These are phyloP conservation scores for Alternaria incomplexa DNA, from an alignment of 2,329 filamentous ascomycete species.

Conservation along the genomic window DNA sequence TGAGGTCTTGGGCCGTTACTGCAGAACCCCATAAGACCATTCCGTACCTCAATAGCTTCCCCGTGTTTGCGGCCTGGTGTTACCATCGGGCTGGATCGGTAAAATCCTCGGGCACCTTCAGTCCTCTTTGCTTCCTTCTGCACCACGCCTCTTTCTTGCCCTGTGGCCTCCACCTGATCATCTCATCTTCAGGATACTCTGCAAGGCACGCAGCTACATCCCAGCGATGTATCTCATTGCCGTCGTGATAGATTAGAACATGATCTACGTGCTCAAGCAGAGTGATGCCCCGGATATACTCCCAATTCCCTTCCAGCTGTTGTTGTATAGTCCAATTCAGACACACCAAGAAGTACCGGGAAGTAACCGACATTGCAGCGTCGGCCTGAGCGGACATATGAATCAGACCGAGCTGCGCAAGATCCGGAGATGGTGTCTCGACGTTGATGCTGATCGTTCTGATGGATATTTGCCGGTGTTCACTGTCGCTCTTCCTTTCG, in stretches of 20 bases:
- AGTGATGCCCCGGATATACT: neutral
- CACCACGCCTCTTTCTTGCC: neutral
- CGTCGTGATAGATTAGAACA: neutral
- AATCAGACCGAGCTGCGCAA: neutral
- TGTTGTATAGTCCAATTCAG: neutral
- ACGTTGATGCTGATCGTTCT: constrained; percentile 20
- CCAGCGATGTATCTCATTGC: neutral
- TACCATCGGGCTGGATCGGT: rapidly evolving
- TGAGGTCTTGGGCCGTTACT: neutral
- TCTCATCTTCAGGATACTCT: neutral
- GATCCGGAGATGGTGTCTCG: constrained; percentile 9
- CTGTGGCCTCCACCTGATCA: neutral
- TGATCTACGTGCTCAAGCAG: neutral
- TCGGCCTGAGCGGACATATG: neutral
- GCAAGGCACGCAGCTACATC: neutral
- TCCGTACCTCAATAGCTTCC: neutral
- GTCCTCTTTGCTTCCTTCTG: neutral
- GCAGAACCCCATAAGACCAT: neutral
- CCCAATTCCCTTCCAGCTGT: neutral
- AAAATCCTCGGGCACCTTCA: neutral
- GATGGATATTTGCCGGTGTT: constrained; percentile 10
- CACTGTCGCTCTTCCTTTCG: neutral
- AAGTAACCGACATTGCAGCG: neutral
- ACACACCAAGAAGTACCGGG: neutral
- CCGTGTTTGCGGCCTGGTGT: neutral